Evolutionary conservation across 345 rosid species (phyloP), one percentile per base, ranked within the genome.

Genomic region (Nephelium lappaceum): DNA sequence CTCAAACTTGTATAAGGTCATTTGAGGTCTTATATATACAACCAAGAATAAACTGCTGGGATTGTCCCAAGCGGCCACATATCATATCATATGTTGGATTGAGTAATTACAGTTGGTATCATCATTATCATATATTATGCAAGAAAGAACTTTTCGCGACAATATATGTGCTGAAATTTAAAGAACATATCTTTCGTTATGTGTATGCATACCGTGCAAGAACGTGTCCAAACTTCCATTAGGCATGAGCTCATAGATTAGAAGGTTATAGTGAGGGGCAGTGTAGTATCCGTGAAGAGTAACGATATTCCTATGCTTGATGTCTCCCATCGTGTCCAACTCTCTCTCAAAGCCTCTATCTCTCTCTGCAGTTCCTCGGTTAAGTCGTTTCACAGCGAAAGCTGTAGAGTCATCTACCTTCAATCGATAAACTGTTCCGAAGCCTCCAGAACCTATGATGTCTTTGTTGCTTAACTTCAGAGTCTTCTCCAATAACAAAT

Each of bases 211-310:
- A 88, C 97, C 95, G 47, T 89, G 91, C 5, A 93, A 90, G 79
- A 74, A 75, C 42, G 83, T 72, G 76, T 92, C 92, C 63, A 93
- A 84, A 71, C 96, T 91, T 83, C 97, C 97, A 82, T 92, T 92
- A 38, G 95, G 90, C 98, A 93, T 95, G 14, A 92, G 89, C 78
- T 95, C 97, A 74, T 91, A 95, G 27, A 93, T 89, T 71, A 93
- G 93, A 67, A 92, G 89, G 86, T 95, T 95, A 71, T 86, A 89
- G 72, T 84, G 86, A 60, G 90, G 86, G 25, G 88, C 74, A 49
- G 89, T 84, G 83, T 76, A 93, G 72, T 91, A 95, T 65, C 98
- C 99, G 58, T 90, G 92, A n/a, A 93, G 93, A 67, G 90, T 89
- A 7, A 93, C 90, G 25, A 95, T 87, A 87, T 95, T 92, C 45